Conservation (phyloP, 2,329 filamentous ascomycete species). For the Aspergillus tubingensis region DNA sequence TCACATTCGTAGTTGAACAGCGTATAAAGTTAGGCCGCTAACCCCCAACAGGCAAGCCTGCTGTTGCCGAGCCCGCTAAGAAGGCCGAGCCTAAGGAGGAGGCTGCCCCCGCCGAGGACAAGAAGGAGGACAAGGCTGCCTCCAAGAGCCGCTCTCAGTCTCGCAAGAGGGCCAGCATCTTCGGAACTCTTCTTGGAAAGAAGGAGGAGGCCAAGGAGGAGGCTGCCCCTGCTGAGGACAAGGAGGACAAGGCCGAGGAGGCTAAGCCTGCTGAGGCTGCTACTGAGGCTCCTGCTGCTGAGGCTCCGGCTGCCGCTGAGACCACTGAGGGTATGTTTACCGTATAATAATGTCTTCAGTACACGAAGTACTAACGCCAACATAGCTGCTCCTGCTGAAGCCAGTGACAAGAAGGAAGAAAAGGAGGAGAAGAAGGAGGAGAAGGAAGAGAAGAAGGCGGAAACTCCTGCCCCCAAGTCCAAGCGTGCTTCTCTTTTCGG, state of each 20-base stretch:
- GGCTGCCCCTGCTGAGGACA: conserved; percentile 41
- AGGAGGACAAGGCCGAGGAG: conserved; percentile 48
- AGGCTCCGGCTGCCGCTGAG: conserved; percentile 43
- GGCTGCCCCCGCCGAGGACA: conserved; percentile 47
- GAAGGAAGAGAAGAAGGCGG: conserved; percentile 37
- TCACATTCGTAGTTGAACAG: conserved; percentile 21
- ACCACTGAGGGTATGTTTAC: conserved; percentile 10
- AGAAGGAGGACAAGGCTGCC: conserved; percentile 54
- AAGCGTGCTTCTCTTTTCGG: conserved; percentile 88
- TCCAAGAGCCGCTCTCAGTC: conserved; percentile 62
- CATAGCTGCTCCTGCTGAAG: conserved; percentile 21
- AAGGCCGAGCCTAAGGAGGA: conserved; percentile 33
- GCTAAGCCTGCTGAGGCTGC: conserved; percentile 20
- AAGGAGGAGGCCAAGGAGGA: conserved; percentile 56
- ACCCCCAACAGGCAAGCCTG: conserved; percentile 36
- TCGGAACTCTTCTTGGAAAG: conserved; percentile 57
- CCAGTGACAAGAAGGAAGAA: conserved; percentile 20
- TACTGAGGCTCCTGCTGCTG: conserved; percentile 2
- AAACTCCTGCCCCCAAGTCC: conserved; percentile 54
- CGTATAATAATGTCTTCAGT: not conserved
- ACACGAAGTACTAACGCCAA: not conserved
- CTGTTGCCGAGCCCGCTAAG: conserved; percentile 27
- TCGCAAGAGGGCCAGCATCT: conserved; percentile 56
- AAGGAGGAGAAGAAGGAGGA: conserved; percentile 30
- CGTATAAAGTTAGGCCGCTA: conserved; percentile 14